Evolutionary conservation across 495 filamentous ascomycete genomes (phyloP), one percentile per base, ranked within the genome.

Genomic region (Daldinia loculata): DNA sequence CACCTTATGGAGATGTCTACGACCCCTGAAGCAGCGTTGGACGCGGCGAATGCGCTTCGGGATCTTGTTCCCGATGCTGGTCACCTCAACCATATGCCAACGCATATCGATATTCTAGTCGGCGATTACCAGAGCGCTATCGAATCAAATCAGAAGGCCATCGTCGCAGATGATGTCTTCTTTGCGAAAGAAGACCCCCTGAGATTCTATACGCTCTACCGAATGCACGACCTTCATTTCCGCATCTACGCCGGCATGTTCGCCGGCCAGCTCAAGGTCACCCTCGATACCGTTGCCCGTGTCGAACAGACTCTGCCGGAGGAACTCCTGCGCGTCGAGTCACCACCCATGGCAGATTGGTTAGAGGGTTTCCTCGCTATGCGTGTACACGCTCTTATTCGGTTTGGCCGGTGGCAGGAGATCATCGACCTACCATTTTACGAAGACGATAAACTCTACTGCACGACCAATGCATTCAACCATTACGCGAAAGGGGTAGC

Each of bases 1-100:
- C 90, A 93, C 71, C 80, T 91, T 14, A 90, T 91, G 87, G 90
- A 93, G 72, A 92, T 92, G 89, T 92, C 89, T 3, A 67, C 75
- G 0, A 82, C 82, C 1, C 90, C 90, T 0, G 90, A 91, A 61
- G 74, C 68, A 5, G 90, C 87, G 0, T 75, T 92, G 2, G 76
- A 77, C 2, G 80, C 81, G 6, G 88, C 89, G 0, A 85, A 91
- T 61, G 80, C 82, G 45, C 83, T 92, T 2, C 86, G 89, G 2
- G 84, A 83, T 0, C 81, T 92, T 1, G 84, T 90, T 0, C 90
- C 90, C 0, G 88, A 91, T 59, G 82, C 87, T 0, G 90, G 90
- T 4, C 90, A 92, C 71, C 80, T 92, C n/a, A 84, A 88, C 53
- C 90, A 92, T 69, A 92, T 92, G 90, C 89, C 90, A 0, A 85